These are phyloP conservation scores for Penicillium riverlandense DNA, from an alignment of 495 filamentous ascomycete genomes.

Conservation along the genomic window DNA sequence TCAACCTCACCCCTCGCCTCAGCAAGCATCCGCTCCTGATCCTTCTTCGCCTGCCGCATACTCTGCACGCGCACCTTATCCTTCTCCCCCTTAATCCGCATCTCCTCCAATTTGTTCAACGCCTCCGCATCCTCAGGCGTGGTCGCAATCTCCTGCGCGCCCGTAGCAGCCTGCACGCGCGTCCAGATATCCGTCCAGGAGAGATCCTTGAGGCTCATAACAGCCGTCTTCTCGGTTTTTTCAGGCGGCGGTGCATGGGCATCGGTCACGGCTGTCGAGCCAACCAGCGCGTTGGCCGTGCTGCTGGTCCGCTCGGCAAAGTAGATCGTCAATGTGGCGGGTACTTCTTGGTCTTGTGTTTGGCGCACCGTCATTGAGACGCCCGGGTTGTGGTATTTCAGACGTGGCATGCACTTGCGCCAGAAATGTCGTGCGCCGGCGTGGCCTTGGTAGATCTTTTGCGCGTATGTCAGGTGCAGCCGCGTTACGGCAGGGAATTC, in stretches of 20 bases:
- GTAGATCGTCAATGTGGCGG: slow-evolving; percentile 72
- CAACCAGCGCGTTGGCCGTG: slow-evolving; percentile 19
- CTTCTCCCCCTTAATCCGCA: slow-evolving; percentile 38
- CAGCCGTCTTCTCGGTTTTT: slow-evolving; percentile 24
- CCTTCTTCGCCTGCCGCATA: slow-evolving; percentile 51
- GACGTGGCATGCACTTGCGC: slow-evolving; percentile 68
- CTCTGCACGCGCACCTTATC: slow-evolving; percentile 50
- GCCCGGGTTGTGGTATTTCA: slow-evolving; percentile 91
- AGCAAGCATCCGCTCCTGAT: slow-evolving; percentile 58
- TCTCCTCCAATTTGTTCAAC: slow-evolving; percentile 51
- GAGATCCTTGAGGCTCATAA: slow-evolving; percentile 29
- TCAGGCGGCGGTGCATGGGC: slow-evolving; percentile 28
- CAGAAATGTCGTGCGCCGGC: slow-evolving; percentile 88
- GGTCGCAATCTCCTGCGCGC: slow-evolving; percentile 52
- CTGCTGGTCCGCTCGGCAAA: slow-evolving; percentile 42
- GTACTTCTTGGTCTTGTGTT: slow-evolving; percentile 39
- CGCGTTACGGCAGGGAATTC: slow-evolving; percentile 60
- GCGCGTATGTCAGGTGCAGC: slow-evolving; percentile 76
- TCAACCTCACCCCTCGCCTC: slow-evolving; percentile 45
- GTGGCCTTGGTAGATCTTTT: slow-evolving; percentile 50
- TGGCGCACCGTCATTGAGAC: slow-evolving; percentile 77
- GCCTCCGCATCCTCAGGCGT: slow-evolving; percentile 54
- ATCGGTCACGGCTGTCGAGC: slow-evolving; percentile 19
- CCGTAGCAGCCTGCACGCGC: slow-evolving; percentile 61
- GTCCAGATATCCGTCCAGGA: slow-evolving; percentile 54